A percentile compares a stretch with the other conserved stretches of the same genome.
Conservation (phyloP, 2,329 filamentous ascomycete species). For the Thielaviopsis euricoi region DNA sequence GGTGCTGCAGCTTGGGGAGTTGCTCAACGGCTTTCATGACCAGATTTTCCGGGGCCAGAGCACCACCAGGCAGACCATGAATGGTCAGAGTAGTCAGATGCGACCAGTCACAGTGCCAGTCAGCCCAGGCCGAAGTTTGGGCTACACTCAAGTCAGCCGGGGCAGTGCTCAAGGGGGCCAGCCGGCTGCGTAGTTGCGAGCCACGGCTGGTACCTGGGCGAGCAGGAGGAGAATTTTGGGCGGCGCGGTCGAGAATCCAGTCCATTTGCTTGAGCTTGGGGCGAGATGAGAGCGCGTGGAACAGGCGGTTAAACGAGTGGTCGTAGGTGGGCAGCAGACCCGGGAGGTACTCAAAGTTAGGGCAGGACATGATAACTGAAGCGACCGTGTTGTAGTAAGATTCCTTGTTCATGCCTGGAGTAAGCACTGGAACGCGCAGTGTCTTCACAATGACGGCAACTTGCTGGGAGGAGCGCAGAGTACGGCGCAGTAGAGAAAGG, state of each 20-base stretch:
- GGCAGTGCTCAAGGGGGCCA: slow-evolving; percentile 10
- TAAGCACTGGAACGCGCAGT: slow-evolving; percentile 37
- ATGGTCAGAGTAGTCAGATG: slow-evolving; percentile 39
- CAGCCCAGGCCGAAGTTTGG: slow-evolving; percentile 29
- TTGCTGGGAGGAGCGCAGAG: slow-evolving; percentile 34
- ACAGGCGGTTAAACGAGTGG: slow-evolving; percentile 38
- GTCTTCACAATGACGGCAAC: slow-evolving; percentile 38
- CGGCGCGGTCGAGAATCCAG: slow-evolving; percentile 35
- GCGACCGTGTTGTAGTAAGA: slow-evolving; percentile 42
- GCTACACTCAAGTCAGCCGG: slow-evolving; percentile 19
- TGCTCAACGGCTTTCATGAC: slow-evolving; percentile 32
- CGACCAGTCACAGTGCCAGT: slow-evolving; percentile 37
- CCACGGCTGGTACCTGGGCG: slow-evolving; percentile 21
- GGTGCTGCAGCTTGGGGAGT: slow-evolving; percentile 37
- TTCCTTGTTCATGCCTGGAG: slow-evolving; percentile 24
- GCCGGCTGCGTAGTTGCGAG: slow-evolving; percentile 4
- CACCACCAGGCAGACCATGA: slow-evolving; percentile 40
- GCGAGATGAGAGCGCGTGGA: slow-evolving; percentile 43
- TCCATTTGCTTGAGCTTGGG: slow-evolving; percentile 38
- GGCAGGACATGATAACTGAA: slow-evolving; percentile 46
- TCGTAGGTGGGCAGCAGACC: slow-evolving; percentile 38
- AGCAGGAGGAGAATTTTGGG: slow-evolving; percentile 7
- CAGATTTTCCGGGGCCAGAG: slow-evolving; percentile 33
- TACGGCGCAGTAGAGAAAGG: slow-evolving; percentile 39
- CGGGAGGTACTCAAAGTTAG: slow-evolving; percentile 42